Base-by-base conservation (phyloP, 768 basidiomycete genomes). In the Gloeopeniophorella convolvens region DNA sequence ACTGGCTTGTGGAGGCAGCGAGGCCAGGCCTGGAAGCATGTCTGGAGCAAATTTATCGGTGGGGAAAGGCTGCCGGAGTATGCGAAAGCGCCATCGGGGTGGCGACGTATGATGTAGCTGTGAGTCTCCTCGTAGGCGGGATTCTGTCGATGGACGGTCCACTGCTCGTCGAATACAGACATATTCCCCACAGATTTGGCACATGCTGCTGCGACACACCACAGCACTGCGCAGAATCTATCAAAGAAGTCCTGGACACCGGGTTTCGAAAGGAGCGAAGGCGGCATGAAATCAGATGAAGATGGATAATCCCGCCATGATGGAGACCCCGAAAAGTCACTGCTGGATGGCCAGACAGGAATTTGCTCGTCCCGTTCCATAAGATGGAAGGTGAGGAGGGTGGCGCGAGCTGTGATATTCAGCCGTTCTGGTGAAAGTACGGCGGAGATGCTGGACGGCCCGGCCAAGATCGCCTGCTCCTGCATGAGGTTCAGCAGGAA, bases 121-220 rank as follows among this genome's bases (percentile, higher is more conserved):
- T 82, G 79, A 2, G 79, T 70, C 60, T 93, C 87, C 57, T 91
- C 82, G 61, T 82, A 78, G 0, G 77, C 63, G 2, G 75, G 72
- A 55, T 74, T 76, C 42, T 82, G 66, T 39, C 82, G 79, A 16
- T 78, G 72, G 44, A 76, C 71, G 0, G 79, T 75, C 83, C 85
- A 90, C 58, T 89, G 85, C 7, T 93, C 86, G 50, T 96, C 92
- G 48, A 91, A 83, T 26, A 94, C 71, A 13, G 83, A 82, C 82
- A 94, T 87, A 31, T 72, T 68, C 1, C 86, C 87, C 6, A 89
- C 78, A 4, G 74, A 63, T 48, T 80, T 78, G 60, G 77, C 76
- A 60, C 82, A 89, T 6, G 77, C 58, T 4, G 68, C 68, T 0
- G 83, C 77, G 37, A 93, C 74, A 33, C 68, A 66, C 11, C 73